Base-by-base conservation (phyloP, 2,329 filamentous ascomycete species). In the Cryphonectria radicalis region DNA sequence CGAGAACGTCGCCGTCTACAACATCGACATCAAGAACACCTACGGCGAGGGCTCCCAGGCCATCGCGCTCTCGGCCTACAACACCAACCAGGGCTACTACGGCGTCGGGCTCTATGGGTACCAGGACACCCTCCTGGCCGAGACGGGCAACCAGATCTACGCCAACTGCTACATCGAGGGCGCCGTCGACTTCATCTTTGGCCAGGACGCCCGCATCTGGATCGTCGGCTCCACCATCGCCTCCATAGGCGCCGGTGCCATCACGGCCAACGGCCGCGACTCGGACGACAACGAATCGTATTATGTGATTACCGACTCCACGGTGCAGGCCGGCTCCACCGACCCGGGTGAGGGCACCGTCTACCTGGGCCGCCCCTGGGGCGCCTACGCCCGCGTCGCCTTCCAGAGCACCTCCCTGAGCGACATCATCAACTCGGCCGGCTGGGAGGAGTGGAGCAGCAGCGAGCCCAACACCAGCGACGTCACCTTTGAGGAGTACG, bases 181-280 rank as follows among this genome's bases (percentile, higher is more conserved):
- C 55, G 86, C 86, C 0, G 85, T 85, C 7, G 88, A 90, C 77
- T 90, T 88, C 78, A 86, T 90, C 77, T 90, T 90, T 74, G 88
- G 88, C 13, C 85, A 88, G 76, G 77, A 81, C 32, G 87, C 84
- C 1, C 76, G 78, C 3, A 84, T 83, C 13, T 90, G 87, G 87
- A 87, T 90, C 73, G 84, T 88, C 68, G 75, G 79, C 19, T 82
- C 82, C 71, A 82, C 84, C 62, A 85, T 89, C 73, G 79, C 82
- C 59, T 84, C 86, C 66, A 78, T 84, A 13, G 76, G 79, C 25
- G 79, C 79, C 2, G 86, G 86, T n/a, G 85, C 81, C 74, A 80
- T 86, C 73, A 85, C 84, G 25, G 83, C 83, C 70, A 81, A 80
- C 67, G 85, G 85, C 19, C 81, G 84, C 57, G 64, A 78, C 53